A percentile compares a stretch with the other conserved stretches of the same genome.
These are phyloP conservation scores for Leccinum broughii DNA, from an alignment of 768 basidiomycete species.

Conservation along the genomic window DNA sequence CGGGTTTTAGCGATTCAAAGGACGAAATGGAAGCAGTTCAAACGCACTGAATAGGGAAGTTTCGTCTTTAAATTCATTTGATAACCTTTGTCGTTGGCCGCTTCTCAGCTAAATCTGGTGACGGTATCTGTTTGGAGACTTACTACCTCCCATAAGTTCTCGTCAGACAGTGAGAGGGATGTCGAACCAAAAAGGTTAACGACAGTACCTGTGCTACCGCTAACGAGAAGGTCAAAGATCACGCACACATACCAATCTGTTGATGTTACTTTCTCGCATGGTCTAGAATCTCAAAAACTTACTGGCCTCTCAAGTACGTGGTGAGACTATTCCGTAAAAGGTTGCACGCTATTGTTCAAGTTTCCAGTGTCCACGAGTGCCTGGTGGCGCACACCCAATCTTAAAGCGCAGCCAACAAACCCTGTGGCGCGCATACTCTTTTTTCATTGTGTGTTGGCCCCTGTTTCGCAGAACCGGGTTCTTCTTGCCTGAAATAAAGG, in stretches of 20 bases:
- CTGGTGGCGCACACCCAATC: constrained; percentile 16
- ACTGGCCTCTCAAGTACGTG: constrained; percentile 16
- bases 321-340: constrained; percentile 15
- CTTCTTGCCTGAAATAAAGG: background rate
- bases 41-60: constrained; percentile 1
- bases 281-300: constrained; percentile 2
- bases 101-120: background rate
- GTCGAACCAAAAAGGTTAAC: background rate
- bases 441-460: background rate
- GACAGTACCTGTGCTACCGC: background rate
- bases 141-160: background rate
- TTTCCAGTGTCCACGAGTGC: constrained; percentile 15
- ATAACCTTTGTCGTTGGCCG: background rate
- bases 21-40: background rate
- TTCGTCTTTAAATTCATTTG: background rate
- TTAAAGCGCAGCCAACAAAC: constrained; percentile 9
- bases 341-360: constrained; percentile 10
- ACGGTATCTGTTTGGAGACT: background rate
- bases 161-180: background rate
- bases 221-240: background rate
- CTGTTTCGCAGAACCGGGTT: constrained; percentile 13
- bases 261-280: constrained; percentile 1
- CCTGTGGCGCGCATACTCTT: constrained; percentile 20
- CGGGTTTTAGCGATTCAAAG: background rate
- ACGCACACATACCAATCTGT: background rate